These are phyloP conservation scores for Isabelozyma gotoi DNA, from an alignment of 805 yeast species.

Conservation along the genomic window DNA sequence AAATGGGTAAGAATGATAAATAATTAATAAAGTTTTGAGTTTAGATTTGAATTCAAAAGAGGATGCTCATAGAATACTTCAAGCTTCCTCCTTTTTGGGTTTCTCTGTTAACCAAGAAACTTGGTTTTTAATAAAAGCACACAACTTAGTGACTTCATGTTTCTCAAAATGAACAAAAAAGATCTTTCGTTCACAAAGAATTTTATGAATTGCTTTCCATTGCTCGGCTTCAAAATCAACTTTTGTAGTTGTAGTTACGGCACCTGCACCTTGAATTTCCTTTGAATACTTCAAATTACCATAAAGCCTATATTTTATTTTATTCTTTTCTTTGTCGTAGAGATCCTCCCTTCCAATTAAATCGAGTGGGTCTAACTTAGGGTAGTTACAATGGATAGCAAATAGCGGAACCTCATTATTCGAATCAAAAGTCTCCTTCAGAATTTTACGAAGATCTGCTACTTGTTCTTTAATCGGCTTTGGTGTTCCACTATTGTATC, in stretches of 20 bases:
- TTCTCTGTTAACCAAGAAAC: slow-evolving; percentile 18
- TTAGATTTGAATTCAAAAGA: too few species aligned
- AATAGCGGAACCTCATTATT: slow-evolving; percentile 22
- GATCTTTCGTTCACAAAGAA: slow-evolving; percentile 24
- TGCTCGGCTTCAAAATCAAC: slow-evolving; percentile 31
- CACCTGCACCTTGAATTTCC: slow-evolving; percentile 4
- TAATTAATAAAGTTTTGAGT: too few species aligned
- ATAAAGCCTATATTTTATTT: slow-evolving; percentile 27
- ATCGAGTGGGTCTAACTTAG: slow-evolving; percentile 33
- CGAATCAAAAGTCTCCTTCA: slow-evolving; percentile 15
- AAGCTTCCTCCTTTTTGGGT: too few species aligned
- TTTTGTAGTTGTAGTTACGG: slow-evolving; percentile 4
- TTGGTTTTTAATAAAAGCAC: slow-evolving; percentile 27
- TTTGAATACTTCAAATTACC: slow-evolving; percentile 19
- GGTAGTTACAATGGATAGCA: slow-evolving; percentile 35
- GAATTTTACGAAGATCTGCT: slow-evolving; percentile 15
- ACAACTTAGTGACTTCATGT: slow-evolving; percentile 18
- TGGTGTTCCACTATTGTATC: slow-evolving; percentile 1
- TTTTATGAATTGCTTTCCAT: slow-evolving; percentile 27
- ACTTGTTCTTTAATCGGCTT: slow-evolving; percentile 23
- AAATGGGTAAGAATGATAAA: too few species aligned
- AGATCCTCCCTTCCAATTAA: slow-evolving; percentile 22
- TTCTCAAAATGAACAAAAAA: slow-evolving; percentile 23
- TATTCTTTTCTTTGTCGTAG: slow-evolving; percentile 21
- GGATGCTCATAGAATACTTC: too few species aligned